Percentiles rank a stretch among this genome's conserved stretches.
Conservation (phyloP, 306 rosid genomes). For the Malus fusca region DNA sequence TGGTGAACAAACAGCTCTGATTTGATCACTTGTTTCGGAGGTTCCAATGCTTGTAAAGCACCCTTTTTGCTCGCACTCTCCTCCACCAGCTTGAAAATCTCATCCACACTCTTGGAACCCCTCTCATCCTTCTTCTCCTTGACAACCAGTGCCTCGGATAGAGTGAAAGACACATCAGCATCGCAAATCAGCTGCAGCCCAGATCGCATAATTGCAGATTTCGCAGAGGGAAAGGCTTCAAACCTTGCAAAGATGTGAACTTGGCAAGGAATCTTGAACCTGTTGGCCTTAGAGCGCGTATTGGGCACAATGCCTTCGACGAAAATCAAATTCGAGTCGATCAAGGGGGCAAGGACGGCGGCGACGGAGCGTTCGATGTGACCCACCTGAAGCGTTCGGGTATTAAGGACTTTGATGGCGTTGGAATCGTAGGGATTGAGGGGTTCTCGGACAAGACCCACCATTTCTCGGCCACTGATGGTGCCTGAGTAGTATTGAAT, state of each 20-base stretch:
- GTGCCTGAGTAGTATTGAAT: conserved; percentile 39
- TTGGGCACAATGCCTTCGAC: conserved; percentile 60
- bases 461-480: conserved; percentile 58
- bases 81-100: conserved; percentile 41
- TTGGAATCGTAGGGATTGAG: conserved; percentile 45
- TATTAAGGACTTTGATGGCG: conserved; percentile 66
- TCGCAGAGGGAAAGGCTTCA: conserved; percentile 20
- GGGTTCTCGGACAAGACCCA: conserved; percentile 67
- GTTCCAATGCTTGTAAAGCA: conserved; percentile 27
- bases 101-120: conserved; percentile 25
- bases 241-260: conserved; percentile 45
- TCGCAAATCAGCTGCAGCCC: conserved; percentile 43
- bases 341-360: conserved; percentile 46
- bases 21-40: conserved; percentile 35
- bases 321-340: conserved; percentile 33
- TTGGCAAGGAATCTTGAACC: conserved; percentile 48
- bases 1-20: conserved; percentile 60
- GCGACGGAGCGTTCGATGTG: conserved; percentile 52
- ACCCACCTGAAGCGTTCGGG: conserved; percentile 41
- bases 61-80: conserved; percentile 20
- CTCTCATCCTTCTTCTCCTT: conserved; percentile 36
- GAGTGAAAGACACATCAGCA: conserved; percentile 30
- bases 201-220: conserved; percentile 13
- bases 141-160: conserved; percentile 54
- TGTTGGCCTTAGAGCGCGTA: conserved; percentile 12